Percentiles rank a stretch among this genome's conserved stretches.
Evolutionary conservation across 2,329 filamentous ascomycete genomes (phyloP).

Genomic region (Arthrobotrys pseudoclavata): DNA sequence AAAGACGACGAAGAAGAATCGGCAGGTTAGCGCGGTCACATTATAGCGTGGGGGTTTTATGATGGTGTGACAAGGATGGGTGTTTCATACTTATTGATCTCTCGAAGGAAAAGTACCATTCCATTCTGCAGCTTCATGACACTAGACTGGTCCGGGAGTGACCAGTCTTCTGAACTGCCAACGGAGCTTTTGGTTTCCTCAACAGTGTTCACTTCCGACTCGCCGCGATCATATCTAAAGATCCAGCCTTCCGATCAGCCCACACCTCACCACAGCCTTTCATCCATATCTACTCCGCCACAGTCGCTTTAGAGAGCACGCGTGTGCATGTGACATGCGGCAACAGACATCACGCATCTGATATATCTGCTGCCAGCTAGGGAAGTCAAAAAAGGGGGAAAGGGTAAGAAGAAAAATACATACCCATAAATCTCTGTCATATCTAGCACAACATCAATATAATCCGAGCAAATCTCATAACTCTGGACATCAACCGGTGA

Average conservation of each 20-base stretch:
- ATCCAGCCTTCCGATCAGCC: slow-evolving; percentile 21
- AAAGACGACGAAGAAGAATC: background rate
- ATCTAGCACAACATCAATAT: slow-evolving; percentile 98
- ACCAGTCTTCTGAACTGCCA: slow-evolving; percentile 53
- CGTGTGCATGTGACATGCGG: background rate
- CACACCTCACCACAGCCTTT: slow-evolving; percentile 18
- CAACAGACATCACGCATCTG: background rate
- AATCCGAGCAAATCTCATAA: slow-evolving; percentile 98
- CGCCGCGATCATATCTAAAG: slow-evolving; percentile 67
- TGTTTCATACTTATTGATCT: slow-evolving; percentile 72
- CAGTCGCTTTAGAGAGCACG: background rate
- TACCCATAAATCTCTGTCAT: slow-evolving; percentile 94
- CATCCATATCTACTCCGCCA: slow-evolving; percentile 9
- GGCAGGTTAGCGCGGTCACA: background rate
- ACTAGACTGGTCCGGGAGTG: slow-evolving; percentile 76
- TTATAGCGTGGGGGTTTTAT: background rate
- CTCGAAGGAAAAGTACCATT: slow-evolving; percentile 76
- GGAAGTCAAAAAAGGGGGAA: no score
- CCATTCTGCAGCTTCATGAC: slow-evolving; percentile 77
- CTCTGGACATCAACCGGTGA: slow-evolving; percentile 93
- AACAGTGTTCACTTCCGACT: slow-evolving; percentile 69
- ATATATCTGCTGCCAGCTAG: no score
- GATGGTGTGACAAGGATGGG: background rate
- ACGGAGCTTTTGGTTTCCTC: slow-evolving; percentile 54
- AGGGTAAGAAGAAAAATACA: background rate